Evolutionary conservation across 1,139 yeast genomes (phyloP), one percentile per base, ranked within the genome.

Genomic region (Hyphopichia buzzinii): DNA sequence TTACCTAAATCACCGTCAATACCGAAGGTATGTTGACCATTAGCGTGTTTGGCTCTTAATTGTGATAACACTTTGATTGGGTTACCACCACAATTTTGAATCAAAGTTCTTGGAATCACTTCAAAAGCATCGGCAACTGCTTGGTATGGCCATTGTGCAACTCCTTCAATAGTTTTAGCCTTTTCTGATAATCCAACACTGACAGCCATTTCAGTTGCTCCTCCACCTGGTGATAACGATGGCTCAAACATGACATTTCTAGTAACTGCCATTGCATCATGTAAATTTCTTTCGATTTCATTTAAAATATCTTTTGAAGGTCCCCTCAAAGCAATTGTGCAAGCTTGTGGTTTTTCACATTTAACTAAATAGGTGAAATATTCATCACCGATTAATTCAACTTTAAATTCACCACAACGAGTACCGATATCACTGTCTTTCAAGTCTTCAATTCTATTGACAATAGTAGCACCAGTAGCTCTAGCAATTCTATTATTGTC

Each of bases 151-250:
- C 96, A 90, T 66, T 94, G 98, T 39, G 88, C 90, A 40, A 92
- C 84, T 40, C 98, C 98, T 62, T 89, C 97, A 49, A 94, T 81
- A 36, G 81, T 74, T 66, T 90, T 90, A 34, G 97, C 97, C 67
- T 80, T 84, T 59, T 92, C 97, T 10, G 96, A 77, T 43, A 92
- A 74, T 48, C 77, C 80, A 22, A 92, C 97, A 47, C 94, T 77
- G 34, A 94, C 90, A 2, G 98, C 98, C 97, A 94, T 92, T 66
- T 92, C 99, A 16, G 97, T 92, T 35, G 99, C 98, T 55, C 99
- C 98, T 40, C 98, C 99, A 50, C 99, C 99, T 35, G 99, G 99
- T 2, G 96, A 76, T 55, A 92, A 75, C 28, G 94, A 81, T 35
- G 99, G 98, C 60, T 92, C 95, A 52, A 92, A 83, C 75, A 87